These are phyloP conservation scores for Solanum sejunctum DNA, from an alignment of 257 asterid species.

Conservation along the genomic window DNA sequence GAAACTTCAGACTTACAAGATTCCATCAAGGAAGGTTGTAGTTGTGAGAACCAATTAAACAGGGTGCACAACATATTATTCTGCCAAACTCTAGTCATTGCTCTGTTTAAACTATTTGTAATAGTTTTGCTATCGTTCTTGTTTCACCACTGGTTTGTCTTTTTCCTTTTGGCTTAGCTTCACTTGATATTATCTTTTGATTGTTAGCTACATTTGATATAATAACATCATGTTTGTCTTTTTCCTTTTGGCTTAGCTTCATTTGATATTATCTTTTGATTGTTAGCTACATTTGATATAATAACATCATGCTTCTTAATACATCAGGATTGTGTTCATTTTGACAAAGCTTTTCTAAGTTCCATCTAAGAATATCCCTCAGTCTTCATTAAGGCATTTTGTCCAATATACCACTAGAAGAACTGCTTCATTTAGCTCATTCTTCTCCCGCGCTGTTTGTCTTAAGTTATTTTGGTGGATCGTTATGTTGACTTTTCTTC, in stretches of 20 bases:
- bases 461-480: not conserved
- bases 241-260: not conserved
- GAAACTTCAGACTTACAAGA: not conserved
- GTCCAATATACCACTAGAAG: not conserved
- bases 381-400: not conserved
- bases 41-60: not conserved
- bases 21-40: not conserved
- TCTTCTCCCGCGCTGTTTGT: not conserved
- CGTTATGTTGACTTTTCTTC: not conserved
- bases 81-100: not conserved
- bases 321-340: not conserved
- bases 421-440: not conserved
- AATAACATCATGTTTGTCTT: not conserved
- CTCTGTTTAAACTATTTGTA: not conserved
- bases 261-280: not conserved
- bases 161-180: not conserved
- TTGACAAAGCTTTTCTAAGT: not conserved
- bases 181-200: not conserved
- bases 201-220: not conserved
- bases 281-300: not conserved
- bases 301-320: not conserved
- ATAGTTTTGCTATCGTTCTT: not conserved
- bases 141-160: not conserved
- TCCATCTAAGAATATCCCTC: not conserved
- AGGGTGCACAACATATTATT: not conserved